Evolutionary conservation across 805 yeast genomes (phyloP).

Genomic region (Metschnikowia lunata): DNA sequence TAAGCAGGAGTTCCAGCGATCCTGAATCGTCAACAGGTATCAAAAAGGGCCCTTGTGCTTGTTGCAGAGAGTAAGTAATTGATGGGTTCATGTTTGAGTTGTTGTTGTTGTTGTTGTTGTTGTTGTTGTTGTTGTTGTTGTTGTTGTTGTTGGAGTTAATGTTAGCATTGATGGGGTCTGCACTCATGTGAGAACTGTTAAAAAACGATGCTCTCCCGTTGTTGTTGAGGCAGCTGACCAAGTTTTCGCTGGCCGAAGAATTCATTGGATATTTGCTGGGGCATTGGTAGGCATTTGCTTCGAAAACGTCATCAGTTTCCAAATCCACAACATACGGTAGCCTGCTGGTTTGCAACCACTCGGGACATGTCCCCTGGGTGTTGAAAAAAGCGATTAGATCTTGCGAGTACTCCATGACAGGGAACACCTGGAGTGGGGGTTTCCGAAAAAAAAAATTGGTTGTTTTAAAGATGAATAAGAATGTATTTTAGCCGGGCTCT

Average conservation of each 20-base stretch:
- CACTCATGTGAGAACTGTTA: background rate
- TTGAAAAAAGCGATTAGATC: slow-evolving; percentile 9
- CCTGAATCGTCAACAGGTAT: background rate
- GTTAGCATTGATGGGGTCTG: no score
- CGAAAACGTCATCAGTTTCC: slow-evolving; percentile 2
- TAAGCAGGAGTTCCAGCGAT: background rate
- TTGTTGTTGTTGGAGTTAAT: no score
- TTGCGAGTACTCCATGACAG: slow-evolving; percentile 4
- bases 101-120: background rate
- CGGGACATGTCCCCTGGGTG: slow-evolving; percentile 1
- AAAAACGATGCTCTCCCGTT: background rate
- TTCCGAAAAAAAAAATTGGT: no score
- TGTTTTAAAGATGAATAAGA: no score
- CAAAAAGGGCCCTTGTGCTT: background rate
- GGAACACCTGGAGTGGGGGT: background rate
- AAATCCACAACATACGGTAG: slow-evolving; percentile 1
- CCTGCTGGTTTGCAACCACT: slow-evolving; percentile 5
- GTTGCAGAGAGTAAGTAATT: background rate
- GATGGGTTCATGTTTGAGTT: background rate
- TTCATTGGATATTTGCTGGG: background rate
- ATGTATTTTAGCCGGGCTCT: no score
- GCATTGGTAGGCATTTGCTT: background rate
- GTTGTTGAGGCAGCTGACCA: no score
- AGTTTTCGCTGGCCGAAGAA: no score
- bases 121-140: background rate